Conservation (phyloP, 345 rosid species). For the Arabidopsis arenosa region DNA sequence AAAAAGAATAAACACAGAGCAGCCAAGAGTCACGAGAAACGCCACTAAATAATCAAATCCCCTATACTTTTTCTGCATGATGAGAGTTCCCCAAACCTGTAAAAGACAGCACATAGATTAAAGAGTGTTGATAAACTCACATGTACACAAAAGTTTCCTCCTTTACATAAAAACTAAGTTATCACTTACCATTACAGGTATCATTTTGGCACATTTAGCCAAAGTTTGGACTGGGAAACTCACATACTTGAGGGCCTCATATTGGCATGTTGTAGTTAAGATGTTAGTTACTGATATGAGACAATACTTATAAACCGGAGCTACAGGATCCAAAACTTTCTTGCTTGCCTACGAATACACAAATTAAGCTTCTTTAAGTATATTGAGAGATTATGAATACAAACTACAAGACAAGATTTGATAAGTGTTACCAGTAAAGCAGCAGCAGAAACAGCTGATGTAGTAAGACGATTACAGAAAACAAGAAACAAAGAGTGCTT, state of each 20-base stretch:
- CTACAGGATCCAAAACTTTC: constrained; percentile 85
- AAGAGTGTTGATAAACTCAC: constrained; percentile 2
- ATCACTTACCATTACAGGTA: constrained; percentile 88
- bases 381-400: background rate
- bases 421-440: constrained; percentile 60
- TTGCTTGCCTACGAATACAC: constrained; percentile 65
- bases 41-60: constrained; percentile 86
- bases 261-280: constrained; percentile 91
- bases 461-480: constrained; percentile 88
- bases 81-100: constrained; percentile 87
- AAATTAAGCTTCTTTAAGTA: background rate
- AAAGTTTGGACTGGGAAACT: constrained; percentile 95
- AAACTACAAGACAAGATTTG: background rate
- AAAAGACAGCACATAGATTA: constrained; percentile 4
- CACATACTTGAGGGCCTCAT: constrained; percentile 98
- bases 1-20: constrained; percentile 85
- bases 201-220: constrained; percentile 98
- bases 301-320: constrained; percentile 87
- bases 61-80: constrained; percentile 90
- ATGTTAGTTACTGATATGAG: constrained; percentile 79
- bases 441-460: constrained; percentile 87
- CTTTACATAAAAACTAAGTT: background rate
- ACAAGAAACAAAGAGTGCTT: constrained; percentile 87
- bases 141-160: background rate
- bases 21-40: constrained; percentile 86